A percentile compares a stretch with the other conserved stretches of the same genome.
These are phyloP conservation scores for Bipolaris victoriae DNA, from an alignment of 2,329 filamentous ascomycete species.

Conservation along the genomic window DNA sequence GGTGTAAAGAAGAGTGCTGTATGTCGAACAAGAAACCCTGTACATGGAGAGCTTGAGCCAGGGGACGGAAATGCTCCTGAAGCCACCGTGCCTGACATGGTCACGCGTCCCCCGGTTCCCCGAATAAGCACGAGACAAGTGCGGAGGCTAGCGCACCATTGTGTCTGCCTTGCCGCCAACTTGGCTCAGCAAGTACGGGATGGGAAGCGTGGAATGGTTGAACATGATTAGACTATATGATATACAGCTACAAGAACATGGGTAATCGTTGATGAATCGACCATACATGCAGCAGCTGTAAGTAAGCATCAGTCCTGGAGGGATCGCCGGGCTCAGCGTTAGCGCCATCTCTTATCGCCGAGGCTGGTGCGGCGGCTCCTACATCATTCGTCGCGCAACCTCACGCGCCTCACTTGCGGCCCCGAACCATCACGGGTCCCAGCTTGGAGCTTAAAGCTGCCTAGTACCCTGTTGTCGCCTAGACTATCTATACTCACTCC, in stretches of 20 bases:
- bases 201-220: too few species aligned
- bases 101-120: conserved; percentile 17
- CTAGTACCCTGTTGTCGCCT: conserved; percentile 20
- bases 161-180: background rate
- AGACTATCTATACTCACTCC: conserved; percentile 8
- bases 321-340: conserved; percentile 1
- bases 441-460: conserved; percentile 27
- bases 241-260: background rate
- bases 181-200: background rate
- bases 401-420: conserved; percentile 33
- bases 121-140: conserved; percentile 11
- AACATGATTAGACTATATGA: background rate
- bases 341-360: conserved; percentile 33
- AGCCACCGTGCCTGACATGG: conserved; percentile 3
- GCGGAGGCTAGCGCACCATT: background rate
- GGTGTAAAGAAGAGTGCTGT: background rate
- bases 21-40: background rate
- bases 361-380: conserved; percentile 18
- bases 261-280: background rate
- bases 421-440: conserved; percentile 34
- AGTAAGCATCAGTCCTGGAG: too few species aligned
- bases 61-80: conserved; percentile 1
- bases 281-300: background rate
- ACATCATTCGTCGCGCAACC: conserved; percentile 33
- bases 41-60: background rate